These are phyloP conservation scores for Globisporangium sylvaticum DNA, from an alignment of 352 stramenopile genomes.

Conservation along the genomic window DNA sequence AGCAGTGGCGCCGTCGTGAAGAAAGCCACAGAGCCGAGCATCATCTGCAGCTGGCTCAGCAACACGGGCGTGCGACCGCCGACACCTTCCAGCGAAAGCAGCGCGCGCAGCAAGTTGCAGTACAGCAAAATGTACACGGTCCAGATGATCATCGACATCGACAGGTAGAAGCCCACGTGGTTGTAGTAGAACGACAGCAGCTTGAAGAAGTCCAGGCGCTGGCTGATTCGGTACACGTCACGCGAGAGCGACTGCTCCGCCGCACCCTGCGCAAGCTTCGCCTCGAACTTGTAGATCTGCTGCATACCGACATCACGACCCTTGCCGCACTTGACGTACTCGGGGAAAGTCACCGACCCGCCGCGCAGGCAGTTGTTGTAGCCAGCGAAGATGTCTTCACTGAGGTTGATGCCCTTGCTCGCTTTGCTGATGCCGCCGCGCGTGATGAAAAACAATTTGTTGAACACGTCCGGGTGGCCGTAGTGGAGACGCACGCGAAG, in stretches of 20 bases:
- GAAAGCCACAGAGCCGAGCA: constrained; percentile 95
- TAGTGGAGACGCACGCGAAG: constrained; percentile 98
- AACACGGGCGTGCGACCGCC: constrained; percentile 91
- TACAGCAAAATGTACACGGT: constrained; percentile 98
- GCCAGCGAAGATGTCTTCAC: constrained; percentile 99
- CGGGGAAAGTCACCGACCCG: constrained; percentile 95
- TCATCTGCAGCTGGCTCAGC: constrained; percentile 93
- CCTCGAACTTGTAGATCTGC: constrained; percentile 99
- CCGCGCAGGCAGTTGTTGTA: constrained; percentile 98
- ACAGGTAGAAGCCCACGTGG: constrained; percentile 98
- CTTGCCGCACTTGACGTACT: constrained; percentile 99
- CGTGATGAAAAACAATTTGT: constrained; percentile 99
- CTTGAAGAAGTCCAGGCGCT: constrained; percentile 98
- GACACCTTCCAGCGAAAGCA: constrained; percentile 91
- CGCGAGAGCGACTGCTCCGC: constrained; percentile 97
- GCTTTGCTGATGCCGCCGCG: constrained; percentile 98
- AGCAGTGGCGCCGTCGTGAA: constrained; percentile 97
- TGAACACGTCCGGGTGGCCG: constrained; percentile 98
- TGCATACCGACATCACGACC: constrained; percentile 99
- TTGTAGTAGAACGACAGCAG: constrained; percentile 99
- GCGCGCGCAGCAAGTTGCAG: constrained; percentile 91
- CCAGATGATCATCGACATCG: constrained; percentile 96
- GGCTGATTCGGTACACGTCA: constrained; percentile 96
- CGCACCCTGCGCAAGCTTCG: constrained; percentile 96
- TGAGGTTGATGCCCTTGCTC: constrained; percentile 99